These are phyloP conservation scores for Lentinula sp. DNA, from an alignment of 768 basidiomycete species.

Conservation along the genomic window DNA sequence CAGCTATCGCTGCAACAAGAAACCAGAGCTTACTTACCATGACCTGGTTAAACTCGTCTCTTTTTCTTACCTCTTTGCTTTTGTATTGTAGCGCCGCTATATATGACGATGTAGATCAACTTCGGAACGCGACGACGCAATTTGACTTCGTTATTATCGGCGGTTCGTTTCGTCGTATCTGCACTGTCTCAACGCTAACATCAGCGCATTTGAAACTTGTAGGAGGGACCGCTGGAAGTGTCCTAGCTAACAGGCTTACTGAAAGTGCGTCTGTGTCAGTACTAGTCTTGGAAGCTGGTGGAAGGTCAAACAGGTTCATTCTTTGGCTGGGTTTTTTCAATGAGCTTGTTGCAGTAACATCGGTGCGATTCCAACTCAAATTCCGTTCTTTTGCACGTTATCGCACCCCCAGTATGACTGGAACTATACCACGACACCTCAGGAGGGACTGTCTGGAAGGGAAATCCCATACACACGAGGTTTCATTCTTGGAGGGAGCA, in stretches of 20 bases:
- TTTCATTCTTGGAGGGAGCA: slow-evolving; percentile 7
- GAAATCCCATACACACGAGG: background rate
- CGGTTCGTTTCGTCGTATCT: background rate
- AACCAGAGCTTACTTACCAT: too few relatives aligned
- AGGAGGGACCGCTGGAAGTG: slow-evolving; percentile 14
- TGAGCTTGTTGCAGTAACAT: background rate
- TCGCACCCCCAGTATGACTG: slow-evolving; percentile 5
- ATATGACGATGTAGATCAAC: background rate
- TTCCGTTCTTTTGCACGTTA: slow-evolving; percentile 5
- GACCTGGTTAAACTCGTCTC: background rate
- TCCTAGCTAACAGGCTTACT: slow-evolving; percentile 11
- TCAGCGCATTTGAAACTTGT: background rate
- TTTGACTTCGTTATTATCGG: slow-evolving; percentile 4
- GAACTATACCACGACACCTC: slow-evolving; percentile 6
- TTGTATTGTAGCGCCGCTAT: background rate
- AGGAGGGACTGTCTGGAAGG: background rate
- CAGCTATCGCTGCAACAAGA: background rate
- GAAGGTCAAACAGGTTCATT: background rate
- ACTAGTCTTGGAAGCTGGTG: slow-evolving; percentile 12
- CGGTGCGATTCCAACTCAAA: background rate
- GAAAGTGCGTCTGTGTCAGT: slow-evolving; percentile 8
- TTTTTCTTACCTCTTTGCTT: background rate
- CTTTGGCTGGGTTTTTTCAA: background rate
- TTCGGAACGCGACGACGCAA: background rate
- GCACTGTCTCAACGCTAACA: background rate